phyloP scores from a whole-genome alignment of 257 asterid species.

The Nicotiana noctiflora region DNA sequence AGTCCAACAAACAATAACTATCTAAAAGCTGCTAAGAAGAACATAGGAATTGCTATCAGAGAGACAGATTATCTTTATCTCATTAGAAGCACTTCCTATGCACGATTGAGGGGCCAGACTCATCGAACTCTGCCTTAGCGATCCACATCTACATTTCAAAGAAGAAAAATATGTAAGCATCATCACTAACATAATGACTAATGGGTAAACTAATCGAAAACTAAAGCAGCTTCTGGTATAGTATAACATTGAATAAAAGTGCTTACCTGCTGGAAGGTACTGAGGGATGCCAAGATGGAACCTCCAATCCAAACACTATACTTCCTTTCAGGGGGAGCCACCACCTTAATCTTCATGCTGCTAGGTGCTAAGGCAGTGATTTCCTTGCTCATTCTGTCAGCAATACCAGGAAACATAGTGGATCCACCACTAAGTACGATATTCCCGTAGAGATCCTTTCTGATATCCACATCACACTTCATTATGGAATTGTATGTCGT shows the following conservation, averaged over 20 bases:
- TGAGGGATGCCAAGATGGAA: conserved; percentile 10
- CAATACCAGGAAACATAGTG: conserved; percentile 10
- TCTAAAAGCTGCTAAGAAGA: not conserved
- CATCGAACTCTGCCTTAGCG: conserved; percentile 8
- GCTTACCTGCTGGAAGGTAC: conserved; percentile 13
- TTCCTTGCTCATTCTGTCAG: conserved; percentile 13
- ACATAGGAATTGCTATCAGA: not conserved
- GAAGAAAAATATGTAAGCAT: not conserved
- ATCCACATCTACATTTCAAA: conserved; percentile 6
- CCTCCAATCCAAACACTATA: conserved; percentile 11
- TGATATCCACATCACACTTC: conserved; percentile 7
- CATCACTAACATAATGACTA: not conserved
- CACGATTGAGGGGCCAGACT: conserved; percentile 8
- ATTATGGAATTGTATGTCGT: conserved; percentile 7
- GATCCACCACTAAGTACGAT: conserved; percentile 13
- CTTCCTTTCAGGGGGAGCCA: conserved; percentile 9
- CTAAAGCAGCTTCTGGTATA: not conserved
- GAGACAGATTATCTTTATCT: not conserved
- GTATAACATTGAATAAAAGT: not conserved
- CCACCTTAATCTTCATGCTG: conserved; percentile 10
- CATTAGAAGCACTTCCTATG: conserved; percentile 7
- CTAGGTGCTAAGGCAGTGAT: conserved; percentile 6
- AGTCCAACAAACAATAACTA: not conserved
- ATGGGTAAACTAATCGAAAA: not conserved
- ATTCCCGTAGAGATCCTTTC: conserved; percentile 9